Percentiles rank a stretch among this genome's conserved stretches.
Conservation (phyloP, 2,329 filamentous ascomycete species). For the Hirsutella thompsonii region DNA sequence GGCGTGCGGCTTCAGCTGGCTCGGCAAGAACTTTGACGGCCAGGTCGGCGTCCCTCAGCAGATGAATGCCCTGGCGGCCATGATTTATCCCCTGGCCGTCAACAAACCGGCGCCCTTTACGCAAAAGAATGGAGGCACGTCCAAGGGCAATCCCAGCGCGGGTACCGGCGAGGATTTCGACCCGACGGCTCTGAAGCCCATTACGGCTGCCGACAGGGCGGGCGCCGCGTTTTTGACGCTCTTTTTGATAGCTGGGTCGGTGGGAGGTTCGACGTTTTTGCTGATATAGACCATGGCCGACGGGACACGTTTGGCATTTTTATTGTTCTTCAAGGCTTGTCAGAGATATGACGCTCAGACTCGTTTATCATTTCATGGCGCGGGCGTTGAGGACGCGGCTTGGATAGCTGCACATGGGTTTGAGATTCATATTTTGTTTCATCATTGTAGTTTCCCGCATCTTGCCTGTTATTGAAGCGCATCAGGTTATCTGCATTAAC, state of each 20-base stretch:
- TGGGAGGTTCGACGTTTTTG: slow-evolving; percentile 38
- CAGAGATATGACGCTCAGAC: too few relatives aligned
- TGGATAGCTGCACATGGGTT: too few relatives aligned
- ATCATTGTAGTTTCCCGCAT: too few relatives aligned
- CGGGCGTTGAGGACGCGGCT: too few relatives aligned
- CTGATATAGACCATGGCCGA: slow-evolving; percentile 18
- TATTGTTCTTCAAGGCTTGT: too few relatives aligned
- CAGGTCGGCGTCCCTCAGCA: slow-evolving; percentile 52
- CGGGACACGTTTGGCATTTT: too few relatives aligned
- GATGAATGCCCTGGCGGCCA: slow-evolving; percentile 52
- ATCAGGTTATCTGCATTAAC: too few relatives aligned
- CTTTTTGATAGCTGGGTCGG: slow-evolving; percentile 31
- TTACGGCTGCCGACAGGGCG: slow-evolving; percentile 37
- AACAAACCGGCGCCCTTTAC: slow-evolving; percentile 33
- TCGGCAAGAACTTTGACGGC: slow-evolving; percentile 41
- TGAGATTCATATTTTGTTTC: too few relatives aligned
- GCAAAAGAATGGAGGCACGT: slow-evolving; percentile 44
- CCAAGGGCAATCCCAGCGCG: slow-evolving; percentile 29
- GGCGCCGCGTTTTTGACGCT: slow-evolving; percentile 44
- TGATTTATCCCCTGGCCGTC: slow-evolving; percentile 46
- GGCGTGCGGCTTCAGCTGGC: slow-evolving; percentile 58
- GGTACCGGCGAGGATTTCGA: slow-evolving; percentile 15
- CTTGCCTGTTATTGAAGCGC: too few relatives aligned
- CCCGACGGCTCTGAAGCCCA: slow-evolving; percentile 14
- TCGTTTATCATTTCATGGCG: too few relatives aligned